Conservation (phyloP, 2,329 filamentous ascomycete genomes). For the Mycogone perniciosa region DNA sequence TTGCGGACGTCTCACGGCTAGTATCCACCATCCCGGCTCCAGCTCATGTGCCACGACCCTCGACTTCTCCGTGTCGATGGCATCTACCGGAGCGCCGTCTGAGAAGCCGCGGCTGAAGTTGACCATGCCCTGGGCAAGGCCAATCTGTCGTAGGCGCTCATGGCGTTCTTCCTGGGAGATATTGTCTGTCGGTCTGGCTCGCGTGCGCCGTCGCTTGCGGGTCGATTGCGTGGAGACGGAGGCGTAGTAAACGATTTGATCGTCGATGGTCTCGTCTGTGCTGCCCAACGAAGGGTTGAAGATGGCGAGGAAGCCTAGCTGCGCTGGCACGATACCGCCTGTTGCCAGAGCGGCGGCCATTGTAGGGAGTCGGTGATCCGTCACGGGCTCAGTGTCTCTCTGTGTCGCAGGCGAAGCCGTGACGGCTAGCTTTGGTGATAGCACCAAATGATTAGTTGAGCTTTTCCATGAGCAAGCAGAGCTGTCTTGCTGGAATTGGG, state of each 20-base stretch:
- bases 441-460: background rate
- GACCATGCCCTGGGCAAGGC: constrained; percentile 93
- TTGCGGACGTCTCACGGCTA: constrained; percentile 60
- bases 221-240: constrained; percentile 45
- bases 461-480: background rate
- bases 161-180: constrained; percentile 64
- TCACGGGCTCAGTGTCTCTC: background rate
- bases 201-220: constrained; percentile 37
- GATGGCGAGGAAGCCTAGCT: constrained; percentile 85
- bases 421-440: background rate
- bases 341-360: constrained; percentile 19
- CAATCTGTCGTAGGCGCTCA: constrained; percentile 84
- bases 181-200: constrained; percentile 36
- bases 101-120: constrained; percentile 88
- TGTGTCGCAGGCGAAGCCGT: background rate
- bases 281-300: constrained; percentile 80
- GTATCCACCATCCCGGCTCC: constrained; percentile 90
- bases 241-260: constrained; percentile 93
- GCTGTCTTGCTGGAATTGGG: background rate
- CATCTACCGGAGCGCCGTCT: constrained; percentile 66
- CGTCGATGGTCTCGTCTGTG: constrained; percentile 52
- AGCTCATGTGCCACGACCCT: constrained; percentile 81
- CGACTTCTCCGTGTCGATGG: constrained; percentile 85
- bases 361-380: background rate
- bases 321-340: constrained; percentile 54